Base-by-base conservation (phyloP, 352 stramenopile genomes). In the Phytophthora sp. region DNA sequence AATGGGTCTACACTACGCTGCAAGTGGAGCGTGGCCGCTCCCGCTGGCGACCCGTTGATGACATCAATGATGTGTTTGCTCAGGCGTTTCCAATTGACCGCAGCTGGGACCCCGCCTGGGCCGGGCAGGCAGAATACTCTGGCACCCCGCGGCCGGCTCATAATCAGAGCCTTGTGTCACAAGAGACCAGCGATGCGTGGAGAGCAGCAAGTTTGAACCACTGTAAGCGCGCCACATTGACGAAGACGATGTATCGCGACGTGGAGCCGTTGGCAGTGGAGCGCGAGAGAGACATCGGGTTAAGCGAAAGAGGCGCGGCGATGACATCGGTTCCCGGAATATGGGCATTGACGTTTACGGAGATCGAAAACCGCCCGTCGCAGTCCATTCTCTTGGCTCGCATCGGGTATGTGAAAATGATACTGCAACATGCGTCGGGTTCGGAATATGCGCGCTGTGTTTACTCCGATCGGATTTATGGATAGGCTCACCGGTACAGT, bases 101-200 rank as follows among this genome's bases (percentile, higher is more conserved):
- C 33, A n/a, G n/a, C n/a, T n/a, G n/a, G n/a, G 6, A 4, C 29
- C 59, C 51, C n/a, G n/a, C 23, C 41, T 62, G 59, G 59, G 31
- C 44, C 42, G 30, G 35, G 38, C 63, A 63, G 26, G 20, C 26
- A 53, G 50, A 66, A 70, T 64, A 70, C 63, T 60, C 54, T 47
- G 26, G 26, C 47, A 50, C 47, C 46, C 13, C 44, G 7, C 44
- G n/a, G 33, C 21, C 7, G 16, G 33, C 9, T 33, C 33, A 65
- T 65, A 65, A 65, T 66, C 49, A 7, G 16, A 26, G 7, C 16
- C 3, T 3, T 15, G 45, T 8, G n/a, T n/a, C n/a, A n/a, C n/a
- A n/a, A n/a, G n/a, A n/a, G n/a, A 39, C 45, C 24, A 26, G 16
- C 26, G 20, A 36, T n/a, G n/a, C 20, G 30, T 30, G 11, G 12